Evolutionary conservation across 192 early-diverging fungal species (phyloP).

Genomic region (Diversispora eburnea): DNA sequence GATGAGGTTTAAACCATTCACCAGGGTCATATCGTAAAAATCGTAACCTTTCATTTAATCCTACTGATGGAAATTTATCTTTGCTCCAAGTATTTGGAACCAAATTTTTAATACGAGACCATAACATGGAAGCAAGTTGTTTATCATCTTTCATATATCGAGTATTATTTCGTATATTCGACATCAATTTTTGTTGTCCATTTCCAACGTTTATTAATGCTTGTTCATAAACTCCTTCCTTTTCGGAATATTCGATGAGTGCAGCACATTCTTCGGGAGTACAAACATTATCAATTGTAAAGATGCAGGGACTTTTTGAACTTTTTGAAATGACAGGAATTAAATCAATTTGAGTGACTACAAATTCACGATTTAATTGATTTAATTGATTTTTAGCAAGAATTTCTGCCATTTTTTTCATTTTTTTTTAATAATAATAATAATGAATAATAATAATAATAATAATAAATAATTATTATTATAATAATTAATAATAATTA

Average conservation of each 20-base stretch:
- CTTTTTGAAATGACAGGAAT: no score
- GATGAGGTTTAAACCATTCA: constrained; percentile 35
- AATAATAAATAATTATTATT: no score
- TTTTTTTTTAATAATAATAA: no score
- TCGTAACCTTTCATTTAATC: constrained; percentile 43
- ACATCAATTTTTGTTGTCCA: constrained; percentile 3
- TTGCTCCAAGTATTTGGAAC: constrained; percentile 27
- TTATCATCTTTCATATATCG: constrained; percentile 38
- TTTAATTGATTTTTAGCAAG: no score
- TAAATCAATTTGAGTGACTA: no score
- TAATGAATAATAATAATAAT: no score
- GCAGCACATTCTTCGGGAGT: constrained; percentile 37
- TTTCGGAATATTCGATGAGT: constrained; percentile 37
- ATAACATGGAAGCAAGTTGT: constrained; percentile 25
- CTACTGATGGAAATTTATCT: constrained; percentile 23
- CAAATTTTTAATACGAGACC: constrained; percentile 30
- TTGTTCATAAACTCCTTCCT: constrained; percentile 27
- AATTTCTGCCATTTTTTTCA: no score
- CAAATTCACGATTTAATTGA: no score
- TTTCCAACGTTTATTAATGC: constrained; percentile 37
- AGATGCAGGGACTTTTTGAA: neutral
- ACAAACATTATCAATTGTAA: constrained; percentile 34
- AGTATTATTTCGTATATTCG: constrained; percentile 13
- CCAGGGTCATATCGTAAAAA: constrained; percentile 40
- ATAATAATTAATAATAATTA: no score